Conservation (phyloP, 129 eudicot genomes). For the Tagetes erecta region DNA sequence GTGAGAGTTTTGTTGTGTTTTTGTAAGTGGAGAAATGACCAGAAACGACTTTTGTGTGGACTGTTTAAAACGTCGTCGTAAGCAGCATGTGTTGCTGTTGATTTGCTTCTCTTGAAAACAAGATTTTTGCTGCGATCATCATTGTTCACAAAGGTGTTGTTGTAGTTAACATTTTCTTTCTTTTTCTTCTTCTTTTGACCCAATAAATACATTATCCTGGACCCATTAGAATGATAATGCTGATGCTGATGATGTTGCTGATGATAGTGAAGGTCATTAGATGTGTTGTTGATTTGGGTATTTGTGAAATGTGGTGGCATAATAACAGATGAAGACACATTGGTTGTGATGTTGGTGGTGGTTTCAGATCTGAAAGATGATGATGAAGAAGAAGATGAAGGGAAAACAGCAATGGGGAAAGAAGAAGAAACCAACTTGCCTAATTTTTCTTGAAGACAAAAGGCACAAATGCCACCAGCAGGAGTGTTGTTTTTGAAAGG, state of each 20-base stretch:
- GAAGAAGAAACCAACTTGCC: conserved; percentile 91
- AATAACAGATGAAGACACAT: too few relatives aligned
- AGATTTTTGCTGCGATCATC: conserved; percentile 27
- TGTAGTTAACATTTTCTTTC: conserved; percentile 13
- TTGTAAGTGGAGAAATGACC: conserved; percentile 68
- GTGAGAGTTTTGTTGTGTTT: conserved; percentile 39
- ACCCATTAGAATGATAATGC: conserved; percentile 33
- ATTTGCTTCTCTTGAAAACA: conserved; percentile 70
- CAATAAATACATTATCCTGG: conserved; percentile 54
- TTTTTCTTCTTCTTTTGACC: conserved; percentile 68
- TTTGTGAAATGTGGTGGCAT: not conserved
- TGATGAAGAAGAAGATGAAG: conserved; percentile 64
- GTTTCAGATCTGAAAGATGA: conserved; percentile 64
- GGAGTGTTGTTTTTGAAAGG: conserved; percentile 67
- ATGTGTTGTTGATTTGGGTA: conserved; percentile 23
- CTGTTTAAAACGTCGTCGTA: conserved; percentile 27
- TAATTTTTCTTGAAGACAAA: conserved; percentile 88
- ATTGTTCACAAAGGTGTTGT: too few relatives aligned
- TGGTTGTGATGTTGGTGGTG: conserved; percentile 14
- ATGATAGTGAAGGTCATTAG: conserved; percentile 24
- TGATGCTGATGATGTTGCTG: not conserved
- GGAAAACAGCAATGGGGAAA: conserved; percentile 56
- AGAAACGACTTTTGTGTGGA: conserved; percentile 58
- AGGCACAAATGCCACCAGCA: conserved; percentile 77
- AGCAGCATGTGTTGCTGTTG: conserved; percentile 36